These are phyloP conservation scores for Boletus pseudopeckii DNA, from an alignment of 768 basidiomycete species.

Conservation along the genomic window DNA sequence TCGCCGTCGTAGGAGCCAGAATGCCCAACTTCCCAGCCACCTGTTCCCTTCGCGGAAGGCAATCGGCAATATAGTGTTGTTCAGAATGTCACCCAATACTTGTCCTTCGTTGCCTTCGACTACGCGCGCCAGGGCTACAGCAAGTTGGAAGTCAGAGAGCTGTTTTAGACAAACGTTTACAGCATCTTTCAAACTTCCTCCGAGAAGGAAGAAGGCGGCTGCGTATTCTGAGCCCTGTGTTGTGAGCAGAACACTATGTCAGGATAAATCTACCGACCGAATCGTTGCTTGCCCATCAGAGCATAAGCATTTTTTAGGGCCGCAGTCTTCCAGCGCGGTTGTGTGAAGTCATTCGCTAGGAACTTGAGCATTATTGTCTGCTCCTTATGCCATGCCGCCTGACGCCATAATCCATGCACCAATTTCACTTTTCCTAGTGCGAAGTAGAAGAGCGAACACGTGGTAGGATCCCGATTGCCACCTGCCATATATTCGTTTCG, in stretches of 20 bases:
- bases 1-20: constrained; percentile 86
- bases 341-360: constrained; percentile 82
- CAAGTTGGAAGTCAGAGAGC: constrained; percentile 86
- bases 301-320: constrained; percentile 97
- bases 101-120: constrained; percentile 84
- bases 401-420: constrained; percentile 94
- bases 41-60: constrained; percentile 88
- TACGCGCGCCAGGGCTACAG: constrained; percentile 79
- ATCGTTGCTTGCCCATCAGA: constrained; percentile 84
- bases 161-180: constrained; percentile 88
- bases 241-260: constrained; percentile 2
- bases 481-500: constrained; percentile 90
- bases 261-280: constrained; percentile 54
- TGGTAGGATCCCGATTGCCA: constrained; percentile 82
- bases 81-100: constrained; percentile 65
- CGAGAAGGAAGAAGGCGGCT: constrained; percentile 96
- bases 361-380: constrained; percentile 89
- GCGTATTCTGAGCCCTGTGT: constrained; percentile 72
- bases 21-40: constrained; percentile 94
- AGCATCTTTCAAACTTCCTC: constrained; percentile 84
- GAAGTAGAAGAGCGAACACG: constrained; percentile 91
- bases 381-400: constrained; percentile 91
- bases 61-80: constrained; percentile 71
- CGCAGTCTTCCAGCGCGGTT: constrained; percentile 84
- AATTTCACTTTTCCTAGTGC: constrained; percentile 89